Evolutionary conservation across 2,329 filamentous ascomycete genomes (phyloP), one percentile per base, ranked within the genome.

Genomic region (Lojkania enalia): DNA sequence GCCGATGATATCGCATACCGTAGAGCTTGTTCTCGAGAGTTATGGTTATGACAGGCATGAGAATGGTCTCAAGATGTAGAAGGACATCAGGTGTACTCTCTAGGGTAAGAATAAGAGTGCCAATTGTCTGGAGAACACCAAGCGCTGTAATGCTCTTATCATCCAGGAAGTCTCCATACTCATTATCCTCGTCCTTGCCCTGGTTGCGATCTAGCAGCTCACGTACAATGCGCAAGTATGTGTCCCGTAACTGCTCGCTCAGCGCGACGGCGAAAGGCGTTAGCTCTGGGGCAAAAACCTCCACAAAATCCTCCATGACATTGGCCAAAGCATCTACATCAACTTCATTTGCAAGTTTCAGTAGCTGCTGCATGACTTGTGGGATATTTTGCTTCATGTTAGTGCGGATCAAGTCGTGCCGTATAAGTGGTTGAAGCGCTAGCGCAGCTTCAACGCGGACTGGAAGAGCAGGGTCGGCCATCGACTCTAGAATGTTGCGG

Each of bases 281-380:
- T 35, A 99, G 80, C 69, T 99, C 94, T 2, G 90, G 82, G n/a
- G 94, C 92, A 66, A 99, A 99, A 2, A 97, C 91, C 71, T 99
- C 94, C 35, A 99, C 94, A 66, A 99, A 99, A 66, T 99, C 94
- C 72, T 99, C 94, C 94, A 99, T 99, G 29, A 99, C 94, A 63
- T 97, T 97, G 16, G 94, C 92, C 30, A 99, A 78, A 4, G 94
- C 91, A 70, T 99, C 94, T 36, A 99, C 92, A 66, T 99, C 94
- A 46, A 95, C 94, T 72, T 99, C 94, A 65, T 99, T 99, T 20
- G 94, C 92, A 45, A 99, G 77, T 75, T 97, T 97, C 42, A 99
- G 79, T 12, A 99, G 80, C 72, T 99, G 92, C 73, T 97, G 95
- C 94, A 99, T 99, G 63, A 99, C 97, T 63, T 95, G 95, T 13